phyloP scores from a whole-genome alignment of 2,329 filamentous ascomycete species.

The Sporothrix pallida region DNA sequence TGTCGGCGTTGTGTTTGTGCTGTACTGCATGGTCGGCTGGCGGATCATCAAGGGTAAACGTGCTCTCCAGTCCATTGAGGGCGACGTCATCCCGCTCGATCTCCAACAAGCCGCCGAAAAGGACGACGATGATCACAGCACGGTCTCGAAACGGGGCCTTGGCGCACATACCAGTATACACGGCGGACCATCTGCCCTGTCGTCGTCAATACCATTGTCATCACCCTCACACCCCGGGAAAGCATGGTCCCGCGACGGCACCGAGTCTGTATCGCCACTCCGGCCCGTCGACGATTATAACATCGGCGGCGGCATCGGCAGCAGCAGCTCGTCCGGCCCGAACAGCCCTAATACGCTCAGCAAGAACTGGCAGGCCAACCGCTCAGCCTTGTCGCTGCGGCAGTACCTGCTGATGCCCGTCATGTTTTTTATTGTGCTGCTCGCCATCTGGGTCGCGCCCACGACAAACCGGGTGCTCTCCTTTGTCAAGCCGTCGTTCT shows the following conservation, averaged over 20 bases:
- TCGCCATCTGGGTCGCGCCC: constrained; percentile 47
- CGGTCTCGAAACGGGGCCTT: background rate
- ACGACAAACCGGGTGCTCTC: constrained; percentile 47
- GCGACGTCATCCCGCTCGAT: constrained; percentile 42
- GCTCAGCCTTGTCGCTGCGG: constrained; percentile 45
- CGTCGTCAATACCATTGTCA: background rate
- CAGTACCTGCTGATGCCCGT: constrained; percentile 50
- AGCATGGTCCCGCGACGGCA: constrained; percentile 27
- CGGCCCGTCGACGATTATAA: constrained; percentile 9
- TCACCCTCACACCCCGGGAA: background rate
- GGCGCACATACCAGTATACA: background rate
- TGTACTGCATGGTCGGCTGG: constrained; percentile 54
- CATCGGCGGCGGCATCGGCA: background rate
- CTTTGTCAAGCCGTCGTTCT: constrained; percentile 42
- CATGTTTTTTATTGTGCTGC: constrained; percentile 46
- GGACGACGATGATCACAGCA: constrained; percentile 15
- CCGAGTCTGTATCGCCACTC: constrained; percentile 30
- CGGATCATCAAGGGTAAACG: constrained; percentile 45
- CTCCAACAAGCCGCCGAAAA: constrained; percentile 12
- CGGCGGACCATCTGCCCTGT: background rate
- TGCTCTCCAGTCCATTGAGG: constrained; percentile 43
- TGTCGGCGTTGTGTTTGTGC: constrained; percentile 42
- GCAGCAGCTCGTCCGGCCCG: background rate
- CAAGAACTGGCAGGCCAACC: constrained; percentile 35
- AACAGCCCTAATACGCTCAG: background rate